Percentiles rank a stretch among this genome's conserved stretches.
phyloP scores from a whole-genome alignment of 2,329 filamentous ascomycete genomes.

The Rhynchosporium graminicola region DNA sequence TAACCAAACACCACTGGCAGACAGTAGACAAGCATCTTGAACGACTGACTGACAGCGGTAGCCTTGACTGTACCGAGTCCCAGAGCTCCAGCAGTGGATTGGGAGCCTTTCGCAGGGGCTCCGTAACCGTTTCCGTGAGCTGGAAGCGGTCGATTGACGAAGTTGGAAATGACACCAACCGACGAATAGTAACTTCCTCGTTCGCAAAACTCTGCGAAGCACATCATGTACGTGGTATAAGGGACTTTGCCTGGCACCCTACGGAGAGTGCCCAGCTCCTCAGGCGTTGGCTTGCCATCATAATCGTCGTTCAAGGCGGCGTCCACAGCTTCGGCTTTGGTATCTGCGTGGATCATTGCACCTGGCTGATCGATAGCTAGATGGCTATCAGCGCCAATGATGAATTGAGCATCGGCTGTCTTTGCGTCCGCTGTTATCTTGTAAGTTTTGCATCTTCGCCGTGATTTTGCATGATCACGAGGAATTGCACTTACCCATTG shows the following conservation, averaged over 20 bases:
- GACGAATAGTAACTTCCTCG: constrained; percentile 78
- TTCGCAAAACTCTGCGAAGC: constrained; percentile 73
- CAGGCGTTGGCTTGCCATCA: constrained; percentile 48
- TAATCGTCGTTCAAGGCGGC: constrained; percentile 18
- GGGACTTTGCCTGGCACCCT: constrained; percentile 66
- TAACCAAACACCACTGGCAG: constrained; percentile 51
- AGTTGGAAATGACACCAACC: constrained; percentile 60
- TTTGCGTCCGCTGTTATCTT: constrained; percentile 21
- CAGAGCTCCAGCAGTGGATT: constrained; percentile 55
- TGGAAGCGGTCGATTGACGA: constrained; percentile 58
- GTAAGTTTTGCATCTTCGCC: constrained; percentile 4
- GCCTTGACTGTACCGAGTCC: constrained; percentile 56
- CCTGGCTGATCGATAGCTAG: constrained; percentile 18
- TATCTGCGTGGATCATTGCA: constrained; percentile 18
- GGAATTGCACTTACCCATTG: constrained; percentile 10
- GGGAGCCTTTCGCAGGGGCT: constrained; percentile 42
- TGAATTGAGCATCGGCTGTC: constrained; percentile 23
- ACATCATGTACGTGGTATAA: constrained; percentile 68
- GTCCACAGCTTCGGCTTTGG: constrained; percentile 11
- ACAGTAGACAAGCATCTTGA: constrained; percentile 52
- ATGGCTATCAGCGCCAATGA: constrained; percentile 12
- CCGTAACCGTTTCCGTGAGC: constrained; percentile 44
- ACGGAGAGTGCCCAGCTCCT: constrained; percentile 60
- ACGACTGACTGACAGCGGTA: constrained; percentile 54
- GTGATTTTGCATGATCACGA: not conserved